Percentiles rank a stretch among this genome's conserved stretches.
phyloP scores from a whole-genome alignment of 1,139 yeast genomes.

The Hemisphaericaspora xylanilytica region DNA sequence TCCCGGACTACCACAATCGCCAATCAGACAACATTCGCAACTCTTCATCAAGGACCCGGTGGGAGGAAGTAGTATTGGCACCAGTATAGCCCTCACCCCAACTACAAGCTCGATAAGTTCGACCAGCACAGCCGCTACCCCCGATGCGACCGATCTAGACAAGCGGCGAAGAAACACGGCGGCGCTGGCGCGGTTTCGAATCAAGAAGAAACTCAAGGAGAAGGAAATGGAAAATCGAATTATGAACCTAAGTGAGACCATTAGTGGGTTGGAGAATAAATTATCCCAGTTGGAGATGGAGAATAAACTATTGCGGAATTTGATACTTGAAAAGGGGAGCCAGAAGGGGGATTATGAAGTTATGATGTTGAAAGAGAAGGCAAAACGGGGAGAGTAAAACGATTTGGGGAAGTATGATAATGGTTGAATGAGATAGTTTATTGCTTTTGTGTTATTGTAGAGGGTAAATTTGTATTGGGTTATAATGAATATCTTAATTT shows the following conservation, averaged over 20 bases:
- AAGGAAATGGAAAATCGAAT: slow-evolving; percentile 77
- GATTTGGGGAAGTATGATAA: too few relatives aligned
- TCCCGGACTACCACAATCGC: slow-evolving; percentile 13
- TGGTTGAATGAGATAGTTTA: too few relatives aligned
- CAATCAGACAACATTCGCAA: slow-evolving; percentile 25
- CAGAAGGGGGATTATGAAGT: slow-evolving; percentile 44
- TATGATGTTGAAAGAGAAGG: slow-evolving; percentile 34
- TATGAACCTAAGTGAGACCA: slow-evolving; percentile 58
- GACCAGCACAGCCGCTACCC: too few relatives aligned
- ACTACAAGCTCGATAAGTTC: slow-evolving; percentile 1
- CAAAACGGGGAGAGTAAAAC: slow-evolving; percentile 15
- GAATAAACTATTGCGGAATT: slow-evolving; percentile 59
- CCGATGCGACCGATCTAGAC: slow-evolving; percentile 28
- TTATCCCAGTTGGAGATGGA: slow-evolving; percentile 60
- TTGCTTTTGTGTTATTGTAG: neutral
- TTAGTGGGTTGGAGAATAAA: slow-evolving; percentile 58
- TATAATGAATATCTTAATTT: too few relatives aligned
- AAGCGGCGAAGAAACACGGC: slow-evolving; percentile 77
- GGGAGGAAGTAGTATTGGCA: too few relatives aligned
- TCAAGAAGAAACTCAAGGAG: slow-evolving; percentile 79
- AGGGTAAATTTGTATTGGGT: too few relatives aligned
- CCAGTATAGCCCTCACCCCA: too few relatives aligned
- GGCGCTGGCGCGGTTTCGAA: slow-evolving; percentile 77
- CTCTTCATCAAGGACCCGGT: slow-evolving; percentile 2
- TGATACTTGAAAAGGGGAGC: slow-evolving; percentile 47